Percentiles rank a stretch among this genome's conserved stretches.
Conservation (phyloP, 1,284 basidiomycete genomes). For the Cutaneotrichosporon curvatum region DNA sequence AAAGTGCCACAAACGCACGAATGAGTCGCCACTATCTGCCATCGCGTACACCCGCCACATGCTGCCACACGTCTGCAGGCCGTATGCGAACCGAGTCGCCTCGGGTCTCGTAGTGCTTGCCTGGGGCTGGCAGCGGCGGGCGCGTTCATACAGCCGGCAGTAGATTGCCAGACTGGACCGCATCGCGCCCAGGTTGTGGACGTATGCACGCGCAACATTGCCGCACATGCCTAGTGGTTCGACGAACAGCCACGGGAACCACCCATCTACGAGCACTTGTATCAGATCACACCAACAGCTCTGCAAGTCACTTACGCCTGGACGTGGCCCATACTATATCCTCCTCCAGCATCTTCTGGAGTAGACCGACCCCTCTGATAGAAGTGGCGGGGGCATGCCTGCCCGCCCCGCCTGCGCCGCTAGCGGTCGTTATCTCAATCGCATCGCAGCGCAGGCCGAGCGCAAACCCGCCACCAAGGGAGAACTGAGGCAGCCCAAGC, state of each 20-base stretch:
- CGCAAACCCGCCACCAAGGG: neutral
- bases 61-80: constrained; percentile 3
- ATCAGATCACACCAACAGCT: neutral
- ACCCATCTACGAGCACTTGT: constrained; percentile 3
- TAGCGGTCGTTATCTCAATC: neutral
- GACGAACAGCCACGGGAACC: constrained; percentile 13
- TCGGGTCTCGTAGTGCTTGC: neutral
- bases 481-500: constrained; percentile 1
- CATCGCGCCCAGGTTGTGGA: constrained; percentile 8
- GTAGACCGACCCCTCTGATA: neutral
- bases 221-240: constrained; percentile 4
- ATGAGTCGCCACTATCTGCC: constrained; percentile 4
- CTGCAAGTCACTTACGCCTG: neutral
- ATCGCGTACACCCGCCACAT: constrained; percentile 6
- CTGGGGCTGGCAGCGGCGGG: neutral
- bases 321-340: constrained; percentile 4
- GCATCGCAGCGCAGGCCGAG: constrained; percentile 3
- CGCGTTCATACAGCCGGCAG: constrained; percentile 1
- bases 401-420: too few relatives aligned
- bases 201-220: neutral
- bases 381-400: neutral
- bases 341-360: constrained; percentile 1
- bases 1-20: constrained; percentile 2
- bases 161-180: constrained; percentile 7
- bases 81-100: neutral